Evolutionary conservation across 2,329 filamentous ascomycete genomes (phyloP).

Genomic region (Aureobasidium sp.): DNA sequence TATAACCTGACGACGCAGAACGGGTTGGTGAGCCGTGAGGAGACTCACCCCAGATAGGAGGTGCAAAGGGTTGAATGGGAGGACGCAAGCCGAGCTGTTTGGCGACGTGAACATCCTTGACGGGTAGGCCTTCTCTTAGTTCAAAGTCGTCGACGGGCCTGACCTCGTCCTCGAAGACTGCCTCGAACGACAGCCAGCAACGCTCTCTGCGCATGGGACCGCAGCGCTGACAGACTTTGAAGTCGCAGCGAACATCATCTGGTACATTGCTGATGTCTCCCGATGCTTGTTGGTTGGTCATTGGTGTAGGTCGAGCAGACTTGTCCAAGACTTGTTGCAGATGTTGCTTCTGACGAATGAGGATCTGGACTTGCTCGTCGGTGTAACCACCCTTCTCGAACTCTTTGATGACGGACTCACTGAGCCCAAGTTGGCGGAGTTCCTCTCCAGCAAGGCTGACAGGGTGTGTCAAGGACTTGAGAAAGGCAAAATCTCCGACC

Average conservation of each 20-base stretch:
- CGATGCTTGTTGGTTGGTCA: not conserved
- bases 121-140: conserved; percentile 25
- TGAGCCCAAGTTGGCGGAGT: conserved; percentile 28
- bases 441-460: conserved; percentile 8
- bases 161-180: conserved; percentile 34
- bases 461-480: not conserved
- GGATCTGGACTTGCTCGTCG: conserved; percentile 33
- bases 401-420: conserved; percentile 35
- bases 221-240: conserved; percentile 44
- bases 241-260: conserved; percentile 30
- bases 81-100: conserved; percentile 29
- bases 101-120: conserved; percentile 31
- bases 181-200: conserved; percentile 38
- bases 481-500: not conserved
- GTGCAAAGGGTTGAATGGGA: not conserved
- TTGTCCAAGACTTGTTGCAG: conserved; percentile 24
- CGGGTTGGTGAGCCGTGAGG: not conserved
- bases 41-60: not conserved
- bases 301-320: not conserved
- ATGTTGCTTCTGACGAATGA: conserved; percentile 37
- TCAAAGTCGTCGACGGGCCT: conserved; percentile 30
- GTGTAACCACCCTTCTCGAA: conserved; percentile 39
- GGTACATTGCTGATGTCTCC: not conserved
- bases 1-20: not conserved
- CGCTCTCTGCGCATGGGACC: conserved; percentile 45